These are phyloP conservation scores for Rhodomyrtus psidioides DNA, from an alignment of 441 rosid species.

Conservation along the genomic window DNA sequence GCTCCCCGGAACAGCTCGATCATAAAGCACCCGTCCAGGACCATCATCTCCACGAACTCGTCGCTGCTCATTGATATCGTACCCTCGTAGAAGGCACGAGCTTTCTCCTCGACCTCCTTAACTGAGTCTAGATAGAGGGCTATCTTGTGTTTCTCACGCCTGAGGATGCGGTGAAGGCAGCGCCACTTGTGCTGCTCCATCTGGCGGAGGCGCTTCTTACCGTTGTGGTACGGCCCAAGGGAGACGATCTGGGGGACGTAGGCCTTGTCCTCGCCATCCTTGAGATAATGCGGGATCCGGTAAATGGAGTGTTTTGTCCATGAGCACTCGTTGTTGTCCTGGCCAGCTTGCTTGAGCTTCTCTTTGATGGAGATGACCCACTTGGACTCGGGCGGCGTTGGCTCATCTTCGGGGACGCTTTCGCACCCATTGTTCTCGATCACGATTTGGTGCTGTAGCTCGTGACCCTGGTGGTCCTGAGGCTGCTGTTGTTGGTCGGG, in stretches of 20 bases:
- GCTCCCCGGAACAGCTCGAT: neutral
- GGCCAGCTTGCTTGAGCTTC: neutral
- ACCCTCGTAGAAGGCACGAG: neutral
- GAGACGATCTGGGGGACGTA: no score
- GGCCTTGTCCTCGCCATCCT: no score
- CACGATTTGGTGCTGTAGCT: neutral
- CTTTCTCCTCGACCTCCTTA: neutral
- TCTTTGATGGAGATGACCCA: neutral
- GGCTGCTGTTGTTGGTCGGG: neutral
- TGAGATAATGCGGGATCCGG: no score
- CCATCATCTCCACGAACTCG: neutral
- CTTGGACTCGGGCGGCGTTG: neutral
- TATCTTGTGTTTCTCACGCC: neutral
- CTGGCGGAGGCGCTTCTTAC: neutral
- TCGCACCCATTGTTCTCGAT: neutral
- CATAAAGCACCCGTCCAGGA: neutral
- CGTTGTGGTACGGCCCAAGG: neutral
- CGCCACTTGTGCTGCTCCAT: neutral
- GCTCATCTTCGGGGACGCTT: neutral
- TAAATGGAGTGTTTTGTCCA: neutral
- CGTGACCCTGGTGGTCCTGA: neutral
- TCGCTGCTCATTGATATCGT: neutral
- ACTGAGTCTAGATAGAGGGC: neutral
- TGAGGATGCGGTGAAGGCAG: neutral
- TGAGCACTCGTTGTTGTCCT: neutral